These are phyloP conservation scores for Colletotrichum sublineola DNA, from an alignment of 2,329 filamentous ascomycete genomes.

Conservation along the genomic window DNA sequence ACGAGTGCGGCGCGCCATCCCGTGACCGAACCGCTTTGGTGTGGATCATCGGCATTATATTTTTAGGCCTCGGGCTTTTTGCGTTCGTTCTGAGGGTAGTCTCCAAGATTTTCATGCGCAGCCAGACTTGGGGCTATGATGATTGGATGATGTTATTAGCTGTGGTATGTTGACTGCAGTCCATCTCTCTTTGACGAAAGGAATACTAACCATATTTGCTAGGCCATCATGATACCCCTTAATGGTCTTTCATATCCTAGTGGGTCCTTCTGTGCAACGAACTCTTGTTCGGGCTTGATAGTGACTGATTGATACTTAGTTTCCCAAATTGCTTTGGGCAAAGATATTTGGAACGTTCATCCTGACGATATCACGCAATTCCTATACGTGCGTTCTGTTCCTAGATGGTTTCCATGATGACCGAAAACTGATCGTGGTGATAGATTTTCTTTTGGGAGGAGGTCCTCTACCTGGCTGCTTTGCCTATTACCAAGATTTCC, in stretches of 20 bases:
- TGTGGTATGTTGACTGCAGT: constrained; percentile 46
- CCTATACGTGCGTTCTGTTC: constrained; percentile 46
- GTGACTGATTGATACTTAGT: constrained; percentile 46
- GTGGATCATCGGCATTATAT: constrained; percentile 46
- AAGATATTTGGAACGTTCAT: constrained; percentile 55
- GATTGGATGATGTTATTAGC: constrained; percentile 56
- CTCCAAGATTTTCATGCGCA: constrained; percentile 47
- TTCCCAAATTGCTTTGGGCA: constrained; percentile 50
- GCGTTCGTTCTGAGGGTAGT: constrained; percentile 49
- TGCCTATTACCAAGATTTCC: constrained; percentile 50
- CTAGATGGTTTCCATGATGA: rapidly evolving
- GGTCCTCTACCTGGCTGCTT: constrained; percentile 49
- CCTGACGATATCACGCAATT: constrained; percentile 46
- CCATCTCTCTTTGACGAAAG: neutral
- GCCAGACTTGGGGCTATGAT: constrained; percentile 52
- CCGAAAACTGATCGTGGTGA: neutral
- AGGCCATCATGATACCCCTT: constrained; percentile 36
- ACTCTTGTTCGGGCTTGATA: too few relatives aligned
- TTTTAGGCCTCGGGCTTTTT: constrained; percentile 47
- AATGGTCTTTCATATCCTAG: constrained; percentile 30
- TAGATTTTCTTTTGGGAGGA: constrained; percentile 49
- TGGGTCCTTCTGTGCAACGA: neutral
- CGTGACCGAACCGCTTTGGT: constrained; percentile 48
- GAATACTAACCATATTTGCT: constrained; percentile 10
- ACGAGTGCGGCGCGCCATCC: constrained; percentile 46